Base-by-base conservation (phyloP, 2,329 filamentous ascomycete species). In the Beauveria bassiana region DNA sequence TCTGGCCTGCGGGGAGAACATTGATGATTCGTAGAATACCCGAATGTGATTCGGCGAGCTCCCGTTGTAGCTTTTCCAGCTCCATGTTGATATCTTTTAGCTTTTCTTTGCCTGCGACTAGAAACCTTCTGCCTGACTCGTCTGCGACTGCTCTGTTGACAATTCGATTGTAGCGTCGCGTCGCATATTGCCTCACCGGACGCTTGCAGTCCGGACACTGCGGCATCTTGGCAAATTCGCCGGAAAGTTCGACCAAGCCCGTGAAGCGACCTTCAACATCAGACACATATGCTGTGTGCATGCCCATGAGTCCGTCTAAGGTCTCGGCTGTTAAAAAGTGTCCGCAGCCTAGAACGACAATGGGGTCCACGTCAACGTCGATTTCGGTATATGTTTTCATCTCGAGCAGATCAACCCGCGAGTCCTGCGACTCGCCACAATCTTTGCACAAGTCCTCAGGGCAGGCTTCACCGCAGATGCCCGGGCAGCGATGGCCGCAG, bases 401-500 rank as follows among this genome's bases (percentile, higher is more conserved):
- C 66, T 79, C 72, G 43, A 87, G 74, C 34, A 83, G 76, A 65
- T 89, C 87, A 0, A 87, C 85, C 2, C 71, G 62, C 8, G 71
- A 73, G 3, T 75, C 71, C 34, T 75, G 71, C 28, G 69, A 71
- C 0, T 64, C 66, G 3, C 74, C 76, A 65, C 86, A 89, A 0
- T 66, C 65, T 61, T 88, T 85, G 65, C 87, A 90, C 65, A 78
- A 83, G 0, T 63, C 66, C 1, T 68, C 42, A 0, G 85, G 86
- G 63, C 87, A 91, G 0, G 61, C 64, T 65, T 89, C 87, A 1
- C 87, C 86, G 64, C 86, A 90, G 2, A 88, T 64, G 0, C 81
- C 83, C 1, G 86, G 86, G 45, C 75, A 90, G 66, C 76, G 81
- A 66, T 89, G 86, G 0, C 83, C 83, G 68, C 87, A 90, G 0